Base-by-base conservation (phyloP, 2,329 filamentous ascomycete genomes). In the Trichoderma asperellum region DNA sequence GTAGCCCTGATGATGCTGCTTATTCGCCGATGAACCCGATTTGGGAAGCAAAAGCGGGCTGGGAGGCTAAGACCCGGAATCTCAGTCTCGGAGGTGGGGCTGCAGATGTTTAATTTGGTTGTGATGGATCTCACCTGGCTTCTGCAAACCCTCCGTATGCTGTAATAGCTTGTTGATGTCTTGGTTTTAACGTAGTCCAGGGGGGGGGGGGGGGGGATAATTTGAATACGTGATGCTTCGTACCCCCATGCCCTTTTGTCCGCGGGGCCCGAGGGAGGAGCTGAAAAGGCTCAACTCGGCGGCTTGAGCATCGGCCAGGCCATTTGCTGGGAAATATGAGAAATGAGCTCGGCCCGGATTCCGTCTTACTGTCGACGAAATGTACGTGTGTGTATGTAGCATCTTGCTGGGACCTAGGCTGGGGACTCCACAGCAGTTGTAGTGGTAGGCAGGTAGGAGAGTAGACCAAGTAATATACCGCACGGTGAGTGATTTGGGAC, bases 341-440 rank as follows among this genome's bases (percentile, higher is more conserved):
- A 66, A 66, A 66, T 58, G 62, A 66, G 53, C 62, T 32, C 53
- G 62, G 62, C 18, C 37, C 62, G 62, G 27, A n/a, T 32, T 65
- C 52, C 35, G 52, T 57, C 2, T 37, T 62, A 27, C 53, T 34
- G 6, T 43, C 58, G 37, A n/a, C 2, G 14, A 60, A 55, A 2
- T 43, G 40, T 18, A 5, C 32, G 32, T 32, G 5, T 4, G 7
- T 6, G 32, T 32, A 32, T 6, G 32, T 32, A 32, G 32, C 5
- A 32, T 32, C 32, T 32, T 32, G 32, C 18, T 43, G 40, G 16
- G 40, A n/a, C n/a, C 40, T 18, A n/a, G 16, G 37, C 24, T 21
- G 8, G 7, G n/a, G n/a, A 49, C 43, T 21, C 43, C n/a, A 21
- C 43, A n/a, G 43, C 4, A 47, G 37, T 40, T 5, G 37, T 18